Conservation (phyloP, 495 filamentous ascomycete species). For the Podospora australis region DNA sequence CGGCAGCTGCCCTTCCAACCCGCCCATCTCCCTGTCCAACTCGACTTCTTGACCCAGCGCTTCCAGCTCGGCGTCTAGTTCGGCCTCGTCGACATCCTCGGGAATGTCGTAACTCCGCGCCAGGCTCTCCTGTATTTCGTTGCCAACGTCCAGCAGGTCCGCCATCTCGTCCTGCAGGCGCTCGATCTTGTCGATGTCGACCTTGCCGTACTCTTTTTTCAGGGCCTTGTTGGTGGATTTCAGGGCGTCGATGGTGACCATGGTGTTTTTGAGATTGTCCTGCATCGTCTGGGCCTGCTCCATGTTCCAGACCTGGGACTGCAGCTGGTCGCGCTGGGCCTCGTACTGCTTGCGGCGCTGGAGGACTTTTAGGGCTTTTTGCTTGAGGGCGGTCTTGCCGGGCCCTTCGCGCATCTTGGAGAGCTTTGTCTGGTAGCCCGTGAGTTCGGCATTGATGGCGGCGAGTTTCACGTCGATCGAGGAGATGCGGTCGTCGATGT, state of each 20-base stretch:
- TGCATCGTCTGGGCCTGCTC: conserved; percentile 99
- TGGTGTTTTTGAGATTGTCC: conserved; percentile 96
- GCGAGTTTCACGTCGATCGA: conserved; percentile 93
- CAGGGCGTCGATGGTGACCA: conserved; percentile 97
- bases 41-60: conserved; percentile 87
- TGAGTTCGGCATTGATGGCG: conserved; percentile 83
- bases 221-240: conserved; percentile 92
- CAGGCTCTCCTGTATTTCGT: conserved; percentile 97
- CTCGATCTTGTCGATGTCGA: conserved; percentile 96
- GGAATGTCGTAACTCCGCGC: conserved; percentile 90
- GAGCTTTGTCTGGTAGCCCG: conserved; percentile 80
- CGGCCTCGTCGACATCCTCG: conserved; percentile 96
- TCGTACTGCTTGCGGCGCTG: conserved; percentile 97
- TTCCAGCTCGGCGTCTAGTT: conserved; percentile 94
- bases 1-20: conserved; percentile 50
- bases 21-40: conserved; percentile 53
- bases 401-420: conserved; percentile 94
- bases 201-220: conserved; percentile 92
- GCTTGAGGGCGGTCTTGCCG: conserved; percentile 84
- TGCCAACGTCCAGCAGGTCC: conserved; percentile 93
- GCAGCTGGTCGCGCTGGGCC: conserved; percentile 86
- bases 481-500: conserved; percentile 82
- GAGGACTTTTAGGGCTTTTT: conserved; percentile 92
- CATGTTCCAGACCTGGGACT: conserved; percentile 98
- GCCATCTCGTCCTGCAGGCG: conserved; percentile 98